Percentiles rank a stretch among this genome's conserved stretches.
These are phyloP conservation scores for Lachancea sp. DNA, from an alignment of 805 yeast genomes.

Conservation along the genomic window DNA sequence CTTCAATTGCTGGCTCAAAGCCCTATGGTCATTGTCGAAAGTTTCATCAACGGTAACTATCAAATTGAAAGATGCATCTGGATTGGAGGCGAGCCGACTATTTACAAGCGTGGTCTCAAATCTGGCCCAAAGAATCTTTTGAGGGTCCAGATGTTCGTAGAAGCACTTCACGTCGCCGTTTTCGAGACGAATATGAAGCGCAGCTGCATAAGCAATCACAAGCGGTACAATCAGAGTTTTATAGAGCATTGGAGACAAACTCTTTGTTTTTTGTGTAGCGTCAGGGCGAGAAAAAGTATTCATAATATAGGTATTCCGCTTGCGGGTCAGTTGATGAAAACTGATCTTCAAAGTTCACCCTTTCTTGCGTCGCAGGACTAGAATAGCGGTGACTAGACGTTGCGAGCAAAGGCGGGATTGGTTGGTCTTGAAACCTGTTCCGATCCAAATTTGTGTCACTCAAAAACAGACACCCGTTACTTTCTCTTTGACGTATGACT, in stretches of 20 bases:
- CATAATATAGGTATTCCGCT: not conserved
- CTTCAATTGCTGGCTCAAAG: slow-evolving; percentile 56
- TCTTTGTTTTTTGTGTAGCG: not conserved
- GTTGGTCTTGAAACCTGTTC: not conserved
- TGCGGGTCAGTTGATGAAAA: not conserved
- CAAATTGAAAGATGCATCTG: slow-evolving; percentile 45
- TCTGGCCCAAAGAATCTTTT: slow-evolving; percentile 74
- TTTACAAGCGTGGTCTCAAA: slow-evolving; percentile 63
- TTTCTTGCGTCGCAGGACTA: not conserved
- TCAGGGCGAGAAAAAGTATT: not conserved
- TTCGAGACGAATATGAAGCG: slow-evolving; percentile 67
- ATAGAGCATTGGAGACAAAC: not conserved
- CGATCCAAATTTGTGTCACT: not conserved
- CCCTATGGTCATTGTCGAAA: slow-evolving; percentile 78
- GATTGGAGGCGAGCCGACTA: slow-evolving; percentile 41
- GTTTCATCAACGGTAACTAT: slow-evolving; percentile 43
- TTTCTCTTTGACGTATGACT: not conserved
- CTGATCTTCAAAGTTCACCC: not conserved
- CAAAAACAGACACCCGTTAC: not conserved
- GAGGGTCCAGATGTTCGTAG: slow-evolving; percentile 69
- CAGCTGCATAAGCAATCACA: not conserved
- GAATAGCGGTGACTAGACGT: not conserved
- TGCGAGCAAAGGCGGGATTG: not conserved
- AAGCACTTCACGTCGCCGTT: slow-evolving; percentile 79
- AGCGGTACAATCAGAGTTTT: not conserved